Percentiles rank a stretch among this genome's conserved stretches.
phyloP scores from a whole-genome alignment of 148 eudicot species.

The Simmondsia chinensis region DNA sequence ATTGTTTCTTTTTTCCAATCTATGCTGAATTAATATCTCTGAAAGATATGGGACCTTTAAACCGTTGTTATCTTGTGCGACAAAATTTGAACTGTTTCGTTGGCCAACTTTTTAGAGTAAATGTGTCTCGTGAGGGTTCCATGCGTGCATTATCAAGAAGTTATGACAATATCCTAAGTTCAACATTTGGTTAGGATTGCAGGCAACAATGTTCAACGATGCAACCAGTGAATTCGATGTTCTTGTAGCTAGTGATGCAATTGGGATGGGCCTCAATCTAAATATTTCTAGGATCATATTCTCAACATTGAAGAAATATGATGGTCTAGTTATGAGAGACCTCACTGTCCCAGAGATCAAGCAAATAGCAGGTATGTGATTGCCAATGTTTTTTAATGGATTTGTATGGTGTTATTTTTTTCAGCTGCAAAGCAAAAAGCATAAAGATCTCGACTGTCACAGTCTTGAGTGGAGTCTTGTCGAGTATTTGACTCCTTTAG shows the following conservation, averaged over 20 bases:
- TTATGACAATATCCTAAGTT: too few relatives aligned
- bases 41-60: too few relatives aligned
- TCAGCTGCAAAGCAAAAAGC: neutral
- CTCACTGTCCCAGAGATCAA: conserved; percentile 89
- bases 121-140: too few relatives aligned
- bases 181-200: conserved; percentile 45
- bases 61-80: too few relatives aligned
- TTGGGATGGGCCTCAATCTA: conserved; percentile 99
- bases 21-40: too few relatives aligned
- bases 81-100: too few relatives aligned
- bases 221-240: conserved; percentile 82
- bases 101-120: too few relatives aligned
- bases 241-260: conserved; percentile 99
- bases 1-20: too few relatives aligned
- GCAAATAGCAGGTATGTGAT: conserved; percentile 78
- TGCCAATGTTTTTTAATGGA: neutral
- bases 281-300: conserved; percentile 90
- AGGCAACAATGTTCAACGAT: conserved; percentile 98
- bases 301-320: conserved; percentile 75
- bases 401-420: neutral
- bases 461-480: too few relatives aligned
- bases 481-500: too few relatives aligned
- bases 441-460: neutral
- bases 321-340: conserved; percentile 61
- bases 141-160: too few relatives aligned